Base-by-base conservation (phyloP, 257 asterid genomes). In the Solanum lycopersicoides region DNA sequence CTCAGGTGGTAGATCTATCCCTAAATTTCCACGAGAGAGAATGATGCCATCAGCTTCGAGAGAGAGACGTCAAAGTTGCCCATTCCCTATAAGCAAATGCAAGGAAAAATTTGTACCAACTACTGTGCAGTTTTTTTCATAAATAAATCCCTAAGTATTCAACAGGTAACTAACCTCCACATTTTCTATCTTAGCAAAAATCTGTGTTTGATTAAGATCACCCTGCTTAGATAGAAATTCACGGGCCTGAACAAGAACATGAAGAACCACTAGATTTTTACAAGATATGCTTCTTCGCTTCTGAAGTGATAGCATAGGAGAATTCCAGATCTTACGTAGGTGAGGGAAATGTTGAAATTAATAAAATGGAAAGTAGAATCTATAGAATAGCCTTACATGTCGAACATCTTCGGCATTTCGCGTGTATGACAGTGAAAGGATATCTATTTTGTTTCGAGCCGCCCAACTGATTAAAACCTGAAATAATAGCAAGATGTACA, bases 1-100 rank as follows among this genome's bases (percentile, higher is more conserved):
- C 91, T 96, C 98, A 12, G 99, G 98, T 34, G 99, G 99, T 71
- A 96, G 98, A 93, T 96, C 99, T 80, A 96, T 94, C 42, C 99
- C 99, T 87, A 95, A 95, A 89, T 96, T 96, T 75, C 99, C 99
- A 73, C 99, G 99, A 47, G 99, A 96, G 83, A 96, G 97, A 82
- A 96, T 96, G 88, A 96, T 94, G 65, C 98, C 99, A 92, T 96
- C 98, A 86, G 99, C 99, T 93, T 93, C 89, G 86, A 89, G 35
- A 96, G 94, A 91, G 95, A 95, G 95, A 95, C 98, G 88, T 96
- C 99, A 76, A 96, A 96, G 89, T 96, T 96, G 82, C 93, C 94
- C 87, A 96, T 91, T 83, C 98, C 99, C 98, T 96, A 92, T 83
- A 88, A 88, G 87, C 13, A 87, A 63, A 72, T 79, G 45, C 72